Conservation (phyloP, 2,329 filamentous ascomycete species). For the Colletotrichum sp. region DNA sequence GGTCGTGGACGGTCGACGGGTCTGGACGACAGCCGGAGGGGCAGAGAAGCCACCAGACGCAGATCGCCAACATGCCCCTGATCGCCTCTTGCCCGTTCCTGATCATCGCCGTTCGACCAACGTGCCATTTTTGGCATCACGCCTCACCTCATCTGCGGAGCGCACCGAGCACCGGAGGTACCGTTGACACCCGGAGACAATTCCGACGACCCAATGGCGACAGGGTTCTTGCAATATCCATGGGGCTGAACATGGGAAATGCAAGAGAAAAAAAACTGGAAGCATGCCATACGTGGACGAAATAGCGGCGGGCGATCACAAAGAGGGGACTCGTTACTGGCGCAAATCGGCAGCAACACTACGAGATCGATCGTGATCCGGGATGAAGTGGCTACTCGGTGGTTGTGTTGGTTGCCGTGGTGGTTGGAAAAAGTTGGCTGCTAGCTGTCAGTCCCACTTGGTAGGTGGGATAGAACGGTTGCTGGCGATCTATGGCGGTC, state of each 20-base stretch:
- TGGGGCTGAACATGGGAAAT: background rate
- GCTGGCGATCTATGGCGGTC: conserved; percentile 23
- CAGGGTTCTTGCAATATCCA: background rate
- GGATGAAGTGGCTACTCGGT: background rate
- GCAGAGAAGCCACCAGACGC: background rate
- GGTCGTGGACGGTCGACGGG: background rate
- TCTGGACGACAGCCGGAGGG: background rate
- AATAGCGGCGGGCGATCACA: background rate
- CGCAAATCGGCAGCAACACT: background rate
- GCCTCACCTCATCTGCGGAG: background rate
- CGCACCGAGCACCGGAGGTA: background rate
- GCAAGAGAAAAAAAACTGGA: background rate
- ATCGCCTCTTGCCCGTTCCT: background rate
- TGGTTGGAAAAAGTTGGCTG: conserved; percentile 7
- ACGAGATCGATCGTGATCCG: background rate
- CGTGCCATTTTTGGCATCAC: background rate
- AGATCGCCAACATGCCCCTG: conserved; percentile 5
- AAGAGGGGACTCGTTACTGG: background rate
- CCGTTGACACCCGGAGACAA: background rate
- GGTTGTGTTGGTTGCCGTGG: background rate
- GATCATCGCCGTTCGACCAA: background rate
- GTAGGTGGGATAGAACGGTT: background rate
- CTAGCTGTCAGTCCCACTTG: conserved; percentile 17
- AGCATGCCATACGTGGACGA: background rate
- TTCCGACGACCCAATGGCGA: background rate